Evolutionary conservation across 2,329 filamentous ascomycete species (phyloP).

Genomic region (Falciphora oryzae): DNA sequence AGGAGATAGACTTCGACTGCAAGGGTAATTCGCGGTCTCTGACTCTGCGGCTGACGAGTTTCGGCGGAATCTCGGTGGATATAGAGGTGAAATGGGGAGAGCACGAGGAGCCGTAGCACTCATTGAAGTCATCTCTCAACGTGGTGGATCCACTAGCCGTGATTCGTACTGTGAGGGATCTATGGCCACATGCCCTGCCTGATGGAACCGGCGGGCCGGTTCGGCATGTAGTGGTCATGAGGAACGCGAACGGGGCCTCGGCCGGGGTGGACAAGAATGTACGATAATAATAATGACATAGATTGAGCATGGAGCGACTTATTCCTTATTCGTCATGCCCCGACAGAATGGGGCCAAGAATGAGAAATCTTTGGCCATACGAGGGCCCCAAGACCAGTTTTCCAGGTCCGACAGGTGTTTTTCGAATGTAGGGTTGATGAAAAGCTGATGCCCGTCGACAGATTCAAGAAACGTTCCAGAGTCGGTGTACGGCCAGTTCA

Average conservation of each 20-base stretch:
- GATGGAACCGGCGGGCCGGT: too few relatives aligned
- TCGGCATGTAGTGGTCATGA: too few relatives aligned
- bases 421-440: conserved; percentile 13
- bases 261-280: background rate
- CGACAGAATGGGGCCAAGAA: background rate
- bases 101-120: background rate
- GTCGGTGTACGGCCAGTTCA: conserved; percentile 14
- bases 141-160: too few relatives aligned
- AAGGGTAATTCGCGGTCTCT: background rate
- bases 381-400: background rate
- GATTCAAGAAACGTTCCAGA: conserved; percentile 7
- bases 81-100: conserved; percentile 1
- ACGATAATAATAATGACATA: background rate
- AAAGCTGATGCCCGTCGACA: conserved; percentile 7
- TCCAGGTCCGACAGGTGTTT: conserved; percentile 3
- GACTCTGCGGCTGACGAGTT: background rate
- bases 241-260: too few relatives aligned
- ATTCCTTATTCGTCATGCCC: background rate
- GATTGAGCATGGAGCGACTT: background rate
- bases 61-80: background rate
- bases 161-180: background rate
- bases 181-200: background rate
- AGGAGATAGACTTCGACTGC: background rate
- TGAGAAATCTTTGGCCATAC: background rate
- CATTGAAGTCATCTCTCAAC: background rate